A percentile compares a stretch with the other conserved stretches of the same genome.
Evolutionary conservation across 129 eudicot species (phyloP).

Genomic region (Dittrichia graveolens): DNA sequence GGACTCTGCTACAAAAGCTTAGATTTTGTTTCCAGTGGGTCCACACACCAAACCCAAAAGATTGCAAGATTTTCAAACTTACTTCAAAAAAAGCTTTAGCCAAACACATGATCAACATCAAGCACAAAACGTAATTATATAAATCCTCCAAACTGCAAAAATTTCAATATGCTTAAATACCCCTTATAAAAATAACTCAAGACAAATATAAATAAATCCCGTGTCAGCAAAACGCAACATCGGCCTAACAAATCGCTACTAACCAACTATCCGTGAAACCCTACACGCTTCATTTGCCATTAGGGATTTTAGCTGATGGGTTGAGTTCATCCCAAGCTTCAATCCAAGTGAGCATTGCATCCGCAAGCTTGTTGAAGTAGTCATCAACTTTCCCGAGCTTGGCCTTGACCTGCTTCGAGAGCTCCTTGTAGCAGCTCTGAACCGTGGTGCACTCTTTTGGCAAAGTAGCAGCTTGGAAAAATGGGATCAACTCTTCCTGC

Average conservation of each 20-base stretch:
- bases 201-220: slow-evolving; percentile 9
- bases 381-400: slow-evolving; percentile 64
- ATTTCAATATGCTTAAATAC: too few species aligned
- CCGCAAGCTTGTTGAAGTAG: slow-evolving; percentile 62
- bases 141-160: slow-evolving; percentile 21
- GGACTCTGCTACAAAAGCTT: slow-evolving; percentile 18
- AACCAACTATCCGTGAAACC: slow-evolving; percentile 25
- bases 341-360: slow-evolving; percentile 73
- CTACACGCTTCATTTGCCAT: slow-evolving; percentile 36
- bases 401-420: slow-evolving; percentile 66
- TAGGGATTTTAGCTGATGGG: slow-evolving; percentile 38
- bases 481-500: slow-evolving; percentile 77
- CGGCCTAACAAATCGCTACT: slow-evolving; percentile 25
- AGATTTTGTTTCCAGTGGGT: neutral
- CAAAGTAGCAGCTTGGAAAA: slow-evolving; percentile 51
- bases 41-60: slow-evolving; percentile 21
- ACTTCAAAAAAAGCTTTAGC: slow-evolving; percentile 1
- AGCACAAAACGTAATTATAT: slow-evolving; percentile 12
- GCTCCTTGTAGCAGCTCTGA: slow-evolving; percentile 65
- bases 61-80: neutral
- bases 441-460: slow-evolving; percentile 73
- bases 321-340: slow-evolving; percentile 82
- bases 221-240: neutral
- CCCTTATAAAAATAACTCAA: slow-evolving; percentile 20
- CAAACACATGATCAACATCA: slow-evolving; percentile 15